phyloP scores from a whole-genome alignment of 2,329 filamentous ascomycete genomes.

The Fusarium torulosum region DNA sequence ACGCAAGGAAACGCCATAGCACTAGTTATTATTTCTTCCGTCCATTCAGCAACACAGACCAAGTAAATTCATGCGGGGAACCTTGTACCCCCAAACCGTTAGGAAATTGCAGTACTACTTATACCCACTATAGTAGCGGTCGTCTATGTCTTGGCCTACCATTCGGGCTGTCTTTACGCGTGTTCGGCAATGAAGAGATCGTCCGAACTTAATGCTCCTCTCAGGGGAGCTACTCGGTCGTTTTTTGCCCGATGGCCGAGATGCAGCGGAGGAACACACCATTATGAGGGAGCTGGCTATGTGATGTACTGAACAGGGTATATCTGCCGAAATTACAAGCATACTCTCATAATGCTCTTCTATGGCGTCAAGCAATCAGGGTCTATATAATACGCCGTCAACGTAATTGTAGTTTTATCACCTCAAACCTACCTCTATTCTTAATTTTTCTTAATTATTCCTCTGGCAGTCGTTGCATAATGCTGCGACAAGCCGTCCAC shows the following conservation, averaged over 20 bases:
- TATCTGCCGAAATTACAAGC: conserved; percentile 35
- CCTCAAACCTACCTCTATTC: neutral
- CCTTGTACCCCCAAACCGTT: neutral
- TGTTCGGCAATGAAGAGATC: neutral
- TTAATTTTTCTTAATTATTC: neutral
- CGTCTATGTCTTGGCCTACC: neutral
- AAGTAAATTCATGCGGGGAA: neutral
- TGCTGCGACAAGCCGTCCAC: conserved; percentile 42
- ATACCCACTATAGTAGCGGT: neutral
- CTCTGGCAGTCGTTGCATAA: conserved; percentile 32
- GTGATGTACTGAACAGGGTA: conserved; percentile 28
- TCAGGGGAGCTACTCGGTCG: conserved; percentile 3
- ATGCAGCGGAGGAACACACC: conserved; percentile 15
- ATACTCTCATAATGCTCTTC: conserved; percentile 29
- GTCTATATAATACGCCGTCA: conserved; percentile 15
- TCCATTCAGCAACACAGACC: neutral
- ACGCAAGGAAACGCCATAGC: neutral
- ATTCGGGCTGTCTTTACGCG: too few species aligned
- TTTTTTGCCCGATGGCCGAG: conserved; percentile 24
- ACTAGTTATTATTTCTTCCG: neutral
- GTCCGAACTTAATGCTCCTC: neutral
- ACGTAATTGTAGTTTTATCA: neutral
- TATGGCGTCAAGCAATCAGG: conserved; percentile 25
- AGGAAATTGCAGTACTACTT: conserved; percentile 2
- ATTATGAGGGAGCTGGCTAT: conserved; percentile 1